These are phyloP conservation scores for Ailanthus altissimus DNA, from an alignment of 345 rosid genomes.

Conservation along the genomic window DNA sequence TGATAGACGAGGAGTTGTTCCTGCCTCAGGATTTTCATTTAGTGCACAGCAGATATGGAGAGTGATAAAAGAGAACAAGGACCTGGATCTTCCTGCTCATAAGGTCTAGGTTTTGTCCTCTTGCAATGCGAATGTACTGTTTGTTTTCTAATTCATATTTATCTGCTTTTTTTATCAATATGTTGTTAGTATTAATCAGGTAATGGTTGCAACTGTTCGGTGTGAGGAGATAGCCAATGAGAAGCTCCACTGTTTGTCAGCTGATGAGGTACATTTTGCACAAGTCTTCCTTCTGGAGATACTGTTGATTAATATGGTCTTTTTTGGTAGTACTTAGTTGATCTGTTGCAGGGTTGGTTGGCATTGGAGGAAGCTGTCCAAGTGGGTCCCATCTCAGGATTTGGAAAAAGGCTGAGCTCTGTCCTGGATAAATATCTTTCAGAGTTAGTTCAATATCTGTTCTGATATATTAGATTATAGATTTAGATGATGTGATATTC, in stretches of 20 bases:
- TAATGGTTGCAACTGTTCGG: conserved; percentile 94
- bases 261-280: conserved; percentile 53
- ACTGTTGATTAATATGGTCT: conserved; percentile 17
- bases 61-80: conserved; percentile 82
- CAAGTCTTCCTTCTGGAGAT: conserved; percentile 10
- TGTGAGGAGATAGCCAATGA: conserved; percentile 89
- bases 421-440: conserved; percentile 56
- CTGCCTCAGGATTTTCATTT: conserved; percentile 86
- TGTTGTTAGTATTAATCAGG: conserved; percentile 42
- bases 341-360: conserved; percentile 59
- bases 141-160: conserved; percentile 11
- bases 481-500: not conserved
- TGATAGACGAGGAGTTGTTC: conserved; percentile 83
- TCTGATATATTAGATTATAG: not conserved
- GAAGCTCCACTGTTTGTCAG: conserved; percentile 47
- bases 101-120: conserved; percentile 47
- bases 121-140: not conserved
- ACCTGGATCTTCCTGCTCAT: conserved; percentile 95
- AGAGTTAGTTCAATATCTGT: conserved; percentile 50
- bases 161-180: not conserved
- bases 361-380: conserved; percentile 62
- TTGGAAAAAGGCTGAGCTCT: conserved; percentile 70
- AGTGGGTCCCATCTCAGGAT: conserved; percentile 55
- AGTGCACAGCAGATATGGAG: conserved; percentile 82
- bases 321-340: conserved; percentile 10